Conservation (phyloP, 2,329 filamentous ascomycete species). For the Fusarium sp. region DNA sequence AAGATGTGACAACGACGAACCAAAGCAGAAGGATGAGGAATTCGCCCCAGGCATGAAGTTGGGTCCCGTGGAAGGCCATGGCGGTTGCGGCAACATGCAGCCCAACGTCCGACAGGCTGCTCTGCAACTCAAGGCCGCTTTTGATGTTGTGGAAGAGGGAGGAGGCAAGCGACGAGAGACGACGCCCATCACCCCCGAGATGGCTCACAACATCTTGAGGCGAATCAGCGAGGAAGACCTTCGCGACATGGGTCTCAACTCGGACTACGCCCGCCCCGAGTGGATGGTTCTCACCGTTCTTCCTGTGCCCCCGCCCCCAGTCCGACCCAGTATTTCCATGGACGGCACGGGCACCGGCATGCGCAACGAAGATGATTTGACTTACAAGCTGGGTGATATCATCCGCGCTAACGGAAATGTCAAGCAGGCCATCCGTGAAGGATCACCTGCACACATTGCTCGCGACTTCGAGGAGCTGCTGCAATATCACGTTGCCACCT, state of each 20-base stretch:
- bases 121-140: conserved; percentile 80
- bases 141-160: conserved; percentile 81
- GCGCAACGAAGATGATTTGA: conserved; percentile 98
- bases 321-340: conserved; percentile 96
- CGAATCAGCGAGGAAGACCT: conserved; percentile 86
- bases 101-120: conserved; percentile 90
- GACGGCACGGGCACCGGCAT: conserved; percentile 92
- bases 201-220: conserved; percentile 87
- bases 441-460: conserved; percentile 90
- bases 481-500: conserved; percentile 98
- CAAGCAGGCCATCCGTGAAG: conserved; percentile 88
- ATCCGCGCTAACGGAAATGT: conserved; percentile 98
- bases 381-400: conserved; percentile 98
- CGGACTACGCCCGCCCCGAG: conserved; percentile 94
- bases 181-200: conserved; percentile 82
- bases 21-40: conserved; percentile 75
- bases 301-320: conserved; percentile 93
- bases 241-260: conserved; percentile 88
- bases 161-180: conserved; percentile 80
- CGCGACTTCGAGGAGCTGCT: conserved; percentile 91
- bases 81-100: conserved; percentile 92
- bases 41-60: conserved; percentile 71
- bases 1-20: conserved; percentile 83
- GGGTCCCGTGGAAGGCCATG: conserved; percentile 69
- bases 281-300: conserved; percentile 98